Base-by-base conservation (phyloP, 495 filamentous ascomycete species). In the Daldinia loculata region DNA sequence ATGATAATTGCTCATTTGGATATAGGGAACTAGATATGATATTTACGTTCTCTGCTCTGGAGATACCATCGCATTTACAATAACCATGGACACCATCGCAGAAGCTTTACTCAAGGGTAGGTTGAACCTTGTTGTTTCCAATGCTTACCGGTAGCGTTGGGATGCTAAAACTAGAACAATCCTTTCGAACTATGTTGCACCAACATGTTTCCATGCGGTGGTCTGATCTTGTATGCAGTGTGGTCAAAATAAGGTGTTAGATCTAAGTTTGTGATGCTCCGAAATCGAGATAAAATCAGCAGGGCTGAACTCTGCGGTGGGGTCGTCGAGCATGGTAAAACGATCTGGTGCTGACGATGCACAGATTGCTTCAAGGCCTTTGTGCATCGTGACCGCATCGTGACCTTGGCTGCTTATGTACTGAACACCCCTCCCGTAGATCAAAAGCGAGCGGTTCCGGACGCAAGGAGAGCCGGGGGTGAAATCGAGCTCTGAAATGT, bases 401-500 rank as follows among this genome's bases (percentile, higher is more conserved):
- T 48, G 43, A 48, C 43, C 19, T 48, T 48, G 43, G 43, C 43
- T 48, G 43, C 43, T 48, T 48, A n/a, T n/a, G n/a, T n/a, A 48
- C 43, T 24, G 8, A 48, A 48, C 3, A 24, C 43, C 43, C 43
- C 19, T 48, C 19, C 43, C 22, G 43, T 22, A 48, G 43, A 48
- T 48, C 43, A 22, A 24, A 24, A 11, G 43, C 6, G 17, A 48
- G 43, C 43, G 43, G 43, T 48, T 12, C 48, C 36, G 19, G 34
- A 63, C 55, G 57, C 34, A 51, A 59, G 43, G 1, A 27, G 36
- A 61, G n/a, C 34, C 53, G 43, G 69, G 69, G 69, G 69, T 66
- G 11, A 58, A 59, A 38, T 55, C 26, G 29, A 39, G 32, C n/a
- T 50, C 12, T 41, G 27, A 50, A 32, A 66, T 66, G 51, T 62